Evolutionary conservation across 2,329 filamentous ascomycete genomes (phyloP).

Genomic region (Acrodontium crateriforme): DNA sequence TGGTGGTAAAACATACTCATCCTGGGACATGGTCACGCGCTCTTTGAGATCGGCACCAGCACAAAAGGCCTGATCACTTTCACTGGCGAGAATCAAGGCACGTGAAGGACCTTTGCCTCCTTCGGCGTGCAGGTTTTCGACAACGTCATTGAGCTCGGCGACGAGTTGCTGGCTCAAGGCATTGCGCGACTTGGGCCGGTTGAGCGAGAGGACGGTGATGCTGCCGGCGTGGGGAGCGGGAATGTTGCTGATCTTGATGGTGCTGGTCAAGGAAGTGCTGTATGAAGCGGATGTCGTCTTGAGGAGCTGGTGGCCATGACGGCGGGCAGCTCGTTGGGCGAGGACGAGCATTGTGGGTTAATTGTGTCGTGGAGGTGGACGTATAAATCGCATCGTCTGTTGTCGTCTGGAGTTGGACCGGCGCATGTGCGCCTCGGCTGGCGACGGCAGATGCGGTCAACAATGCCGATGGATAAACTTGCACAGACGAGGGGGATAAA

Average conservation of each 20-base stretch:
- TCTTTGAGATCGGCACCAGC: slow-evolving; percentile 93
- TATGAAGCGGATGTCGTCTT: slow-evolving; percentile 1
- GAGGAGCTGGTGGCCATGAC: slow-evolving; percentile 4
- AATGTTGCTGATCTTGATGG: slow-evolving; percentile 57
- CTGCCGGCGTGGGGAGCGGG: slow-evolving; percentile 67
- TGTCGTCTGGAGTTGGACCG: too few species aligned
- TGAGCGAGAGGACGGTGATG: slow-evolving; percentile 78
- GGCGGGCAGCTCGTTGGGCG: slow-evolving; percentile 2
- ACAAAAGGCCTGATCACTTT: slow-evolving; percentile 79
- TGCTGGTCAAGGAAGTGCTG: slow-evolving; percentile 14
- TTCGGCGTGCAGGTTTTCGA: slow-evolving; percentile 54
- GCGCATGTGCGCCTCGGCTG: too few species aligned
- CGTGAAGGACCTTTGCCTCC: slow-evolving; percentile 49
- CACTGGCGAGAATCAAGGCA: slow-evolving; percentile 71
- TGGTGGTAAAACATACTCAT: slow-evolving; percentile 49
- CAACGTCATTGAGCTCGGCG: slow-evolving; percentile 53
- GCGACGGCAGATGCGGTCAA: too few species aligned
- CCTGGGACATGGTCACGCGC: slow-evolving; percentile 56
- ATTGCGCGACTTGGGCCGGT: slow-evolving; percentile 74
- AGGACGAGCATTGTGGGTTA: slow-evolving; percentile 6
- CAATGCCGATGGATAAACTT: too few species aligned
- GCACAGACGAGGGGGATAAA: too few species aligned
- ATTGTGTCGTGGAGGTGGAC: too few species aligned
- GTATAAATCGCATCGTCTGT: too few species aligned
- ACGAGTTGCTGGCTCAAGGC: slow-evolving; percentile 76